Evolutionary conservation across 2,329 filamentous ascomycete genomes (phyloP), one percentile per base, ranked within the genome.

Genomic region (Grosmannia serpens): DNA sequence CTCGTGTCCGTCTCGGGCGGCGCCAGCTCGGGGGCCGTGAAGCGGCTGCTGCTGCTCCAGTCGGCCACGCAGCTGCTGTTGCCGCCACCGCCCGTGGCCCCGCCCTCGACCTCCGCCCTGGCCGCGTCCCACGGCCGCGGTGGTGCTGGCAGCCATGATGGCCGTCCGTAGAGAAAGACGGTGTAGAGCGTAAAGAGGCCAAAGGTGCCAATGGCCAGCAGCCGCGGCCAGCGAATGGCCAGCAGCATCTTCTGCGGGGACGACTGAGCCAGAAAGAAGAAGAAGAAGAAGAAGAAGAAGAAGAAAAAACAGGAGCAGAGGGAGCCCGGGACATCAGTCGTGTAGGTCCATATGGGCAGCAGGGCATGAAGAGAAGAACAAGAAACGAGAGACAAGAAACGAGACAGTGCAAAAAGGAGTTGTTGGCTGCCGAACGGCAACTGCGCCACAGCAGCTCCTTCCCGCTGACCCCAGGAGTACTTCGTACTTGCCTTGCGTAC

Each of bases 81-180:
- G 35, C 22, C 10, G 38, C 10, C 20, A 35, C 20, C 22, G 41
- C 17, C 13, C 13, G 13, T 31, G 4, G 6, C 13, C 35, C 35
- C 35, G 33, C 29, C 27, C n/a, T 7, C 4, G 27, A 15, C 50
- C 50, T 24, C n/a, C 51, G 20, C n/a, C 15, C 29, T 26, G 52
- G 7, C 31, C 31, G 13, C 24, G 49, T 52, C 46, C 49, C 54
- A 59, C 7, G 55, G 38, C 29, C 27, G 26, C 6, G 53, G 53
- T 13, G 53, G 52, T 7, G 55, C 20, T 9, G 55, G 55, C 52
- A 55, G 46, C 59, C 56, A 58, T 3, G 53, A 2, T 4, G 58
- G 54, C 2, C 52, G 58, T 22, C 56, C 35, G 47, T 60, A 60
- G 24, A 58, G 54, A 13, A 62, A 50, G 4, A 53, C n/a, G 13